Base-by-base conservation (phyloP, 2,329 filamentous ascomycete genomes). In the Aspergillus pseudotamarii region DNA sequence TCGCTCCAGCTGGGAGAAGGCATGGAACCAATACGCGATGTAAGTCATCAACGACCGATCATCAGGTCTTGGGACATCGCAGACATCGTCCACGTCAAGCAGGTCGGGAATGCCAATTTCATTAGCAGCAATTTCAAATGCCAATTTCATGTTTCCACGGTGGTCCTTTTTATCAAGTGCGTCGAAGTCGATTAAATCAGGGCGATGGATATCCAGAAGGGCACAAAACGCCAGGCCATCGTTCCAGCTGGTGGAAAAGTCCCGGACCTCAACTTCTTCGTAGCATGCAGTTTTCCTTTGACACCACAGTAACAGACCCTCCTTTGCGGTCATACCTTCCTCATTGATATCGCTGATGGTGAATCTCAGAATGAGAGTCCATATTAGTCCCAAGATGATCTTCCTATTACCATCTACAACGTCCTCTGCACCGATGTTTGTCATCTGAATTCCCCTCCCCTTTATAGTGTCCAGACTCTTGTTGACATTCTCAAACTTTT, bases 11-110 rank as follows among this genome's bases (percentile, higher is more conserved):
- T 98, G 94, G 34, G 94, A 98, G 78, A 99, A 99, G 71, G 95
- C 95, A 76, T 99, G 95, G 85, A 99, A 99, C 95, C 95, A 99
- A 83, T 99, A 99, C 68, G 95, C 95, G 72, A 99, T 99, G 79
- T 99, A 99, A 0, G 95, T 99, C 95, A 99, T 99, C 76, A 99
- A 85, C 77, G 92, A 96, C 71, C 93, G 90, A 80, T 99, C 95
- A 76, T 99, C 95, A 28, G 95, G 95, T 81, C 95, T 96, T 28
- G 93, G 87, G 32, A 99, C 94, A 76, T 99, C 95, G 77, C 93
- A 97, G 23, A 99, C 95, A 82, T 99, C 95, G 79, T 99, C 95
- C 16, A 98, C 95, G 77, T 99, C 95, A 63, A 99, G 86, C 76
- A 99, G 84, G 73, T 94, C 92, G 19, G 95, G 95, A 64, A 99